Base-by-base conservation (phyloP, 2,329 filamentous ascomycete species). In the Venturia pyrina region DNA sequence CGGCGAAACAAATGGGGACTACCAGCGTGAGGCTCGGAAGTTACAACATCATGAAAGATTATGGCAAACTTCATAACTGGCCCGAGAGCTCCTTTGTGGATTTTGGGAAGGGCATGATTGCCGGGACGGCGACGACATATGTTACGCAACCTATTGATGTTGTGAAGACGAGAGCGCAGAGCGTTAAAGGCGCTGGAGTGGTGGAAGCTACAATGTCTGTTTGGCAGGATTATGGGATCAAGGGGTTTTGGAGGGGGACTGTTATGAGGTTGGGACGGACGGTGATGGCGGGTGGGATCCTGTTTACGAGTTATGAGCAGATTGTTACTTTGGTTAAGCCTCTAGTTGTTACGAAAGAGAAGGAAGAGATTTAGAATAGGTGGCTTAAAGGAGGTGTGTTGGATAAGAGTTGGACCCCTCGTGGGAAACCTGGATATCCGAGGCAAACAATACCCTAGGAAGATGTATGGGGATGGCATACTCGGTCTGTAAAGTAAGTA, bases 231-330 rank as follows among this genome's bases (percentile, higher is more conserved):
- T 81, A 83, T 68, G 87, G 87, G 0, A 68, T 88, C 1, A 79
- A 77, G 48, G 86, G 83, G 0, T 85, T 89, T 68, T 89, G 87
- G 87, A 84, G 82, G 67, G 87, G 87, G 0, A 89, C 86, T 43
- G 84, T 85, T 0, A 89, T 89, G 87, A 79, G 87, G 66, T 71
- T 89, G 32, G 86, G 86, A 0, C 74, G 87, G 68, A 81, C 87
- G 3, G 79, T 89, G 0, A 80, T 89, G 57, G 86, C 84, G 69
- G 87, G 87, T n/a, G 86, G 87, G 0, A 87, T 88, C 67, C 74
- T 88, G 1, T 87, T 88, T 68, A 85, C 84, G 1, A 81, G 83
- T 2, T 87, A 87, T 70, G 86, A 88, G 71, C 81, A 83, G 67
- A 79, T 83, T 17, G 79, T 81, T 0, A 77, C 78, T 34, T 66